Evolutionary conservation across 805 yeast genomes (phyloP).

Genomic region (Dipodascopsis tothii): DNA sequence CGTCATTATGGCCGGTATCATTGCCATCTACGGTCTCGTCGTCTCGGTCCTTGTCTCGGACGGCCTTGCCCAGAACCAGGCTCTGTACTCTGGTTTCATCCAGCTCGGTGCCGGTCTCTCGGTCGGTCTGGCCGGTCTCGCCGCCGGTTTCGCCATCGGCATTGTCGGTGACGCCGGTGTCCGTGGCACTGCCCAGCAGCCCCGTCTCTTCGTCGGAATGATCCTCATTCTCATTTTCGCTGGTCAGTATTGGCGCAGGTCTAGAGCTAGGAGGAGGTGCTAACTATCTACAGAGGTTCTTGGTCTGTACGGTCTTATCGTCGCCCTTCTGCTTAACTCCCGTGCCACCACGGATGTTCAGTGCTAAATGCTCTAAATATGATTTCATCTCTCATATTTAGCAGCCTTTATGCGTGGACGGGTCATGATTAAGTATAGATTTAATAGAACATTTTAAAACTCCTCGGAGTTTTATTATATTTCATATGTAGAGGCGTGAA

Average conservation of each 20-base stretch:
- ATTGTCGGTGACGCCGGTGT: conserved; percentile 92
- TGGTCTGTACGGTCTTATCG: conserved; percentile 97
- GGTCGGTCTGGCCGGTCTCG: conserved; percentile 93
- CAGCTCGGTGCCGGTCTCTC: conserved; percentile 92
- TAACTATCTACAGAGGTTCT: conserved; percentile 56
- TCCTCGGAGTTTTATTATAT: neutral
- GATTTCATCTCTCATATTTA: conserved; percentile 2
- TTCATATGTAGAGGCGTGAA: neutral
- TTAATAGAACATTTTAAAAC: neutral
- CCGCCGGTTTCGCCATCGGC: conserved; percentile 95
- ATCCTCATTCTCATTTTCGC: conserved; percentile 84
- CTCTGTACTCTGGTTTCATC: conserved; percentile 94
- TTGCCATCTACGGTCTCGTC: conserved; percentile 93
- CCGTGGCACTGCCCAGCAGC: conserved; percentile 79
- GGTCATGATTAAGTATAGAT: neutral
- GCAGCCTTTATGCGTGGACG: neutral
- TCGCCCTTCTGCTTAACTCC: conserved; percentile 93
- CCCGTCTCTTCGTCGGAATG: conserved; percentile 81
- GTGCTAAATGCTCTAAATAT: conserved; percentile 8
- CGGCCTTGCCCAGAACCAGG: conserved; percentile 68
- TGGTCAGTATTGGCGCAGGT: neutral
- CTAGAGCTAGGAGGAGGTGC: neutral
- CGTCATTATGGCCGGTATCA: conserved; percentile 95
- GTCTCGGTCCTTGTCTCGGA: conserved; percentile 95
- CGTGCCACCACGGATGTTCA: conserved; percentile 56